Base-by-base conservation (phyloP, 2,329 filamentous ascomycete genomes). In the Apiospora pterosperma region DNA sequence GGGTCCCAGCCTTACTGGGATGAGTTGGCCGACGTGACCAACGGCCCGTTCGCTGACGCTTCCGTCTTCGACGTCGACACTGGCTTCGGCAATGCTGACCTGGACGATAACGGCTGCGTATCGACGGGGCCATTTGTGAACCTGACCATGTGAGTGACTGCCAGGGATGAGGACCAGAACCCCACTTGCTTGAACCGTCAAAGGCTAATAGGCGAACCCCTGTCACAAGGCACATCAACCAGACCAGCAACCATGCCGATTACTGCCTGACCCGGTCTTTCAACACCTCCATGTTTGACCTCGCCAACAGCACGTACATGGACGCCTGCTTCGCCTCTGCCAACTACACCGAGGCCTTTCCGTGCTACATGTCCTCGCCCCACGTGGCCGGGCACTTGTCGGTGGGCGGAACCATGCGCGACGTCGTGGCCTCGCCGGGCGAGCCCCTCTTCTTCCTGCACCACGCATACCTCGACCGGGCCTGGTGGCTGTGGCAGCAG, bases 401-500 rank as follows among this genome's bases (percentile, higher is more conserved):
- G 19, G 60, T 62, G 7, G 39, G 60, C 23, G 39, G 60, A 28
- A 62, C 23, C 36, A 44, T 62, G 60, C 7, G n/a, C 1, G 59
- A 61, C 19, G 23, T 42, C 5, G 28, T 38, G 25, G 14, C 52
- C 0, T 70, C 64, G 5, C 71, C 72, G 4, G 70, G 70, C 23
- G 73, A 76, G 48, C 70, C 72, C 25, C 41, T 76, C 0, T 75
- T 75, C 61, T 75, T 69, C 67, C 61, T 76, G 0, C 73, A 75
- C 16, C 74, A 75, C 2, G 66, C 68, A 42, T 73, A 75, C 12
- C 67, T 75, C 3, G 74, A 76, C 63, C 68, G 70, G 1, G 64
- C 66, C 14, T 76, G 72, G 70, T 62, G 58, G 58, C 28, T 59
- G 25, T 63, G 62, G 64, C 64, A 65, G 36, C 42, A 55, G 8